A percentile compares a stretch with the other conserved stretches of the same genome.
Conservation (phyloP, 2,329 filamentous ascomycete genomes). For the Beauveria scarabaeidicola region DNA sequence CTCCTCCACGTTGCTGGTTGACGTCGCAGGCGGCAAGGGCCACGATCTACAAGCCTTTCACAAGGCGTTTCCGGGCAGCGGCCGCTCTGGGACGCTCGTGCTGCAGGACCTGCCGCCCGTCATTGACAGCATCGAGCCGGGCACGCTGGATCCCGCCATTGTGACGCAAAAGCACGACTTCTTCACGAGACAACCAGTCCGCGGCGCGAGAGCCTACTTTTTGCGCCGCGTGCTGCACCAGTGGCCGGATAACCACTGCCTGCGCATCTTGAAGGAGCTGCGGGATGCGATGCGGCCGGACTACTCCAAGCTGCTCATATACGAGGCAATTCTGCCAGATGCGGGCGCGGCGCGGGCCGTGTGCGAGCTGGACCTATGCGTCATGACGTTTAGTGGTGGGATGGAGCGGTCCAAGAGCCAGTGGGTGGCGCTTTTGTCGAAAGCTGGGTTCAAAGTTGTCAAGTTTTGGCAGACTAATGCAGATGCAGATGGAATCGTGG, state of each 20-base stretch:
- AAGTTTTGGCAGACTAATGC: not conserved
- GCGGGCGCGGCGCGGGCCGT: constrained; percentile 9
- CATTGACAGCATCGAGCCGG: constrained; percentile 14
- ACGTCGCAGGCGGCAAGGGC: constrained; percentile 22
- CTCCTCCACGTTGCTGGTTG: constrained; percentile 19
- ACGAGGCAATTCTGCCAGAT: constrained; percentile 19
- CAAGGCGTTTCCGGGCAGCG: constrained; percentile 16
- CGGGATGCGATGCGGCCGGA: constrained; percentile 17
- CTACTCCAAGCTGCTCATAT: constrained; percentile 23
- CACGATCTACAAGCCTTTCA: constrained; percentile 22
- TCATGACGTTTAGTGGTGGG: constrained; percentile 16
- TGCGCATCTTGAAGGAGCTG: constrained; percentile 14
- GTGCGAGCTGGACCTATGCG: constrained; percentile 17
- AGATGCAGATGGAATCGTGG: not conserved
- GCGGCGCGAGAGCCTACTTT: constrained; percentile 20
- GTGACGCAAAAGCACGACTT: constrained; percentile 27
- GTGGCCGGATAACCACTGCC: constrained; percentile 17
- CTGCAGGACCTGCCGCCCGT: constrained; percentile 21
- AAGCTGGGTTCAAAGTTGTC: constrained; percentile 13
- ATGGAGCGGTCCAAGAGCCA: constrained; percentile 15
- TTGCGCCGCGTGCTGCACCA: constrained; percentile 20
- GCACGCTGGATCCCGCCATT: constrained; percentile 15
- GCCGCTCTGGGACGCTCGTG: constrained; percentile 14
- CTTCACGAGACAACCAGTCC: constrained; percentile 25
- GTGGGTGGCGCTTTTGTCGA: constrained; percentile 15